Base-by-base conservation (phyloP, 148 eudicot genomes). In the Rhododendron ovatum region DNA sequence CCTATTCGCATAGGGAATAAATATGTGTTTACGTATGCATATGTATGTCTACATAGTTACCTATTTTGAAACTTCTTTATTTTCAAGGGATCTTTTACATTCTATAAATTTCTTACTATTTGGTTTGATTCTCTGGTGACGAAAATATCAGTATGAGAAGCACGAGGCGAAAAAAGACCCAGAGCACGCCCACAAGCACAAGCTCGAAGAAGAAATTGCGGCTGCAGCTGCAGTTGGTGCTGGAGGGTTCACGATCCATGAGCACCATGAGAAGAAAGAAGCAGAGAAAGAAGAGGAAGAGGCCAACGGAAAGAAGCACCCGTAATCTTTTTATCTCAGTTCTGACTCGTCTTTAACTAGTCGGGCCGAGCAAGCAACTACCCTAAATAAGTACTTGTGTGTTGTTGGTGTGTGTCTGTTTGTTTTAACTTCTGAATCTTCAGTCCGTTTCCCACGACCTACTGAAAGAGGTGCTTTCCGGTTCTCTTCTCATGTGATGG, bases 201-300 rank as follows among this genome's bases (percentile, higher is more conserved):
- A 91, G 84, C 63, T 91, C 13, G 90, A 87, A 86, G 92, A 93
- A 53, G 91, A 91, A 18, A 67, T 92, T 0, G 95, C 95, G 0
- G 93, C 91, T 0, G 91, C 90, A 1, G 95, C 86, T 0, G 95
- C 91, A 0, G 91, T 91, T 5, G 94, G 91, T 10, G 79, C 94
- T 0, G 93, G 93, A 45, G 95, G 94, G 24, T 89, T 65, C 37
- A 91, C 87, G 2, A 88, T 92, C 85, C 94, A 92, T 33, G 94
- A 93, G 89, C 93, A 89, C 71, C 94, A 92, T 80, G 89, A 92
- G 88, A 93, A 92, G 92, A 90, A 93, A 83, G 93, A 92, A 81
- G 90, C 92, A 4, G 89, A 90, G 87, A 81, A 89, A 3, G 90
- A 90, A 85, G 93, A 92, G 78, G 89, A 90, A 9, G 90, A 90